Percentiles rank a stretch among this genome's conserved stretches.
Conservation (phyloP, 345 rosid species). For the Camelina hispida region DNA sequence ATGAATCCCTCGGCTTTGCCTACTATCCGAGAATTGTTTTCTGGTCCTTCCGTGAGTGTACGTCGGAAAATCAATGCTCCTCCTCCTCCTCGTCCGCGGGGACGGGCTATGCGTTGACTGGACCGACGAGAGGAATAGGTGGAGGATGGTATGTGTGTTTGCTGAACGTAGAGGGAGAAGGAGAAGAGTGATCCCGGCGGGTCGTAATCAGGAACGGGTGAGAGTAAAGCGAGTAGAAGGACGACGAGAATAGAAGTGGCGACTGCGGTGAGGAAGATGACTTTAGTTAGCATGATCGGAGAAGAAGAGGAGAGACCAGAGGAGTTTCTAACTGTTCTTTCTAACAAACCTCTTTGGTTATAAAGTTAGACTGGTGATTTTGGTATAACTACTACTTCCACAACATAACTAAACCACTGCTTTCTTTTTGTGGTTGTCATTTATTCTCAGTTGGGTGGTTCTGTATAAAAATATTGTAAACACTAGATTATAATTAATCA, state of each 20-base stretch:
- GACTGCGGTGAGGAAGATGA: slow-evolving; percentile 65
- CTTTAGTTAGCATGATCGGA: slow-evolving; percentile 59
- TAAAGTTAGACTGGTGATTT: slow-evolving; percentile 31
- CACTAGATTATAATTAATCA: not conserved
- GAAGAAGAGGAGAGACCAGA: slow-evolving; percentile 5
- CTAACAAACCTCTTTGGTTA: slow-evolving; percentile 24
- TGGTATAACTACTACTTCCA: slow-evolving; percentile 32
- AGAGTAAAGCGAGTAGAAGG: slow-evolving; percentile 61
- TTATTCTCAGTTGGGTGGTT: not conserved
- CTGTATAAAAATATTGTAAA: too few relatives aligned
- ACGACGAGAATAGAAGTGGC: slow-evolving; percentile 55
- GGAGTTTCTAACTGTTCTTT: slow-evolving; percentile 11
- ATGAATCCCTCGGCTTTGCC: slow-evolving; percentile 87
- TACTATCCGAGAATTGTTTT: slow-evolving; percentile 65
- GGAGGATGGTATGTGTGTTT: slow-evolving; percentile 46
- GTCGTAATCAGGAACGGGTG: slow-evolving; percentile 53
- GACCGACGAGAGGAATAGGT: slow-evolving; percentile 24
- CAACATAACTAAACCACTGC: slow-evolving; percentile 40
- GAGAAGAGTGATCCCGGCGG: slow-evolving; percentile 55
- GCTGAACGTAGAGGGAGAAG: slow-evolving; percentile 75
- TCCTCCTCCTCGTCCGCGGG: slow-evolving; percentile 18
- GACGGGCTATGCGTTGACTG: slow-evolving; percentile 23
- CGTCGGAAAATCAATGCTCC: slow-evolving; percentile 74
- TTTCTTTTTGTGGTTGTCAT: not conserved
- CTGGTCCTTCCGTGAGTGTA: slow-evolving; percentile 66